Evolutionary conservation across 345 rosid genomes (phyloP), one percentile per base, ranked within the genome.

Genomic region (Carallia pectinifolia): DNA sequence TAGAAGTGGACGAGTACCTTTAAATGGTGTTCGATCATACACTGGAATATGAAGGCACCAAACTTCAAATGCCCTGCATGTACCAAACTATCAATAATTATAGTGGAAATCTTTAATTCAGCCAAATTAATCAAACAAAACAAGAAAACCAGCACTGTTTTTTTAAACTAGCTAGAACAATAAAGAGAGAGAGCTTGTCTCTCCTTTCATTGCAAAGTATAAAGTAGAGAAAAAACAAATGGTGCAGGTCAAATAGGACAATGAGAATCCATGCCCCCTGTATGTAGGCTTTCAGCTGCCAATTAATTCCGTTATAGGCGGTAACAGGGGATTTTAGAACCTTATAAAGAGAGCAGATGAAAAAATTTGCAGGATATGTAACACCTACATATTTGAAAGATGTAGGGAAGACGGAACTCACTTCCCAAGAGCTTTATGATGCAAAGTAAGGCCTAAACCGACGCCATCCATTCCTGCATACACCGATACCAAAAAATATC

Each of bases 391-490:
- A 54, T 18, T 30, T 15, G n/a, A 44, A 27, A 12, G 6, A 65
- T 33, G 52, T 27, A 53, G 15, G 37, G n/a, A 61, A 7, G 34
- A 30, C 58, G 58, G 44, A 74, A 81, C 96, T 80, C 84, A 93
- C 97, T 77, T 91, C 70, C 98, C 97, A 38, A 93, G 90, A 72
- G 97, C 82, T 80, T 85, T 87, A 69, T 91, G 95, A 68, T 93
- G 97, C 87, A 92, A 84, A 72, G 78, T 80, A 54, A 93, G 90
- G 61, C 96, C 97, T 78, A 80, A 78, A 65, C 98, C 98, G 71
- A 87, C 81, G 55, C 93, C 96, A 80, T 91, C 97, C 15, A 91
- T 55, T 71, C 95, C 90, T 86, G 81, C 58, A 73, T n/a, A 16
- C 27, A 16, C 56, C 19, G 72, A 74, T 1, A 4, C 37, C 71